Conservation (phyloP, 805 yeast species). For the Candida awuae region DNA sequence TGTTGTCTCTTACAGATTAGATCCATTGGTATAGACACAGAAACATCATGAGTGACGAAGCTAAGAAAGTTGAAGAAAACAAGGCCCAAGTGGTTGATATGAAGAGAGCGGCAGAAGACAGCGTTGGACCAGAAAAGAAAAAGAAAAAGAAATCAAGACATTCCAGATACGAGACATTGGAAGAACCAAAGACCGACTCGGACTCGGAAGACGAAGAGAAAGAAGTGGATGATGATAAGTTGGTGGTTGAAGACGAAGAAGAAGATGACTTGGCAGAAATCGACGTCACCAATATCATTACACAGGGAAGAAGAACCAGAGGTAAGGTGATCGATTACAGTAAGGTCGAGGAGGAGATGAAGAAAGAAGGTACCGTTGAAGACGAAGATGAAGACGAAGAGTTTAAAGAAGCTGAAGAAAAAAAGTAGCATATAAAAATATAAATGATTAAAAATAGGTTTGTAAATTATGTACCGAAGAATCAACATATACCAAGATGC, state of each 20-base stretch:
- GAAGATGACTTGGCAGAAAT: constrained; percentile 78
- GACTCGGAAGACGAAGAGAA: constrained; percentile 23
- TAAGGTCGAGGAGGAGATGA: constrained; percentile 69
- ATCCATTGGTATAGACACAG: too few species aligned
- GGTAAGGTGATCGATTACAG: constrained; percentile 81
- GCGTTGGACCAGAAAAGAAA: constrained; percentile 3
- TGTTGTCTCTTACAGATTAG: too few species aligned
- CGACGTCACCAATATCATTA: constrained; percentile 74
- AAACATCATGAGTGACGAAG: constrained; percentile 5
- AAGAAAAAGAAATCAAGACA: constrained; percentile 20
- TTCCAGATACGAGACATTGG: constrained; percentile 17
- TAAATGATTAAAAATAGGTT: not conserved
- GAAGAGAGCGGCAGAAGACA: constrained; percentile 1
- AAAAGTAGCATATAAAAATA: constrained; percentile 5
- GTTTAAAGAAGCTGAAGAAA: constrained; percentile 35
- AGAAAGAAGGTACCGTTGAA: too few species aligned
- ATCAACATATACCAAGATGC: too few species aligned
- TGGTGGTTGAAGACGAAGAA: constrained; percentile 55
- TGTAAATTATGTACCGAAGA: too few species aligned
- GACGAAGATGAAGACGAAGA: constrained; percentile 40
- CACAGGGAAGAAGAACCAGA: constrained; percentile 83
- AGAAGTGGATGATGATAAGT: constrained; percentile 42
- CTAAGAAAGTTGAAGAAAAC: not conserved
- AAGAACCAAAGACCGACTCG: constrained; percentile 17
- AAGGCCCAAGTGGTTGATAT: not conserved